A percentile compares a stretch with the other conserved stretches of the same genome.
phyloP scores from a whole-genome alignment of 208 protist genomes.

The Trypanosoma melophagium region DNA sequence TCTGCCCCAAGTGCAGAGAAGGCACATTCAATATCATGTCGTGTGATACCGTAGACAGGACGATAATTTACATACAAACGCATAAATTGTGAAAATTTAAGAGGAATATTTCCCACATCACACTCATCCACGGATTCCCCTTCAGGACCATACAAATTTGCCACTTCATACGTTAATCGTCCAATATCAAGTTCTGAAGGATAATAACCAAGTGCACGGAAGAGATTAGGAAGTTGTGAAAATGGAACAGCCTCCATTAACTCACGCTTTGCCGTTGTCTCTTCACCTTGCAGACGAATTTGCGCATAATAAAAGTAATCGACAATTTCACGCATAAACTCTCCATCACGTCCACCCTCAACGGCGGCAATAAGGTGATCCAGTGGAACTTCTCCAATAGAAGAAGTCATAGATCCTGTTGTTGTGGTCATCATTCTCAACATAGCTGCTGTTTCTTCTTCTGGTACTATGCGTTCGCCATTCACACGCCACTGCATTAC shows the following conservation, averaged over 20 bases:
- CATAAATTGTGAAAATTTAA: conserved; percentile 92
- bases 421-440: too few species aligned
- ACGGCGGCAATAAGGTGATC: conserved; percentile 87
- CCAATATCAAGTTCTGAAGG: conserved; percentile 92
- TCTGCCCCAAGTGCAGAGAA: conserved; percentile 86
- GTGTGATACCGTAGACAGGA: conserved; percentile 89
- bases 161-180: conserved; percentile 92
- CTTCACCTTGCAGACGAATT: conserved; percentile 93
- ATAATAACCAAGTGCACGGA: conserved; percentile 95
- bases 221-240: conserved; percentile 92
- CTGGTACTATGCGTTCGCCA: conserved; percentile 44
- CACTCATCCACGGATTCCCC: conserved; percentile 63
- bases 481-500: conserved; percentile 91
- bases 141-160: conserved; percentile 69
- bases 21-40: conserved; percentile 87
- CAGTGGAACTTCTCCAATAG: conserved; percentile 57
- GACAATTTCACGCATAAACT: conserved; percentile 92
- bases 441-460: conserved; percentile 13
- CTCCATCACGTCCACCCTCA: conserved; percentile 88
- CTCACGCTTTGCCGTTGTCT: conserved; percentile 89
- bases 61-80: conserved; percentile 95
- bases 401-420: conserved; percentile 2
- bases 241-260: conserved; percentile 91
- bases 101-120: conserved; percentile 75
- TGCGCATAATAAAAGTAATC: conserved; percentile 98